Evolutionary conservation across 306 rosid genomes (phyloP).

Genomic region (Biancaea sappan): DNA sequence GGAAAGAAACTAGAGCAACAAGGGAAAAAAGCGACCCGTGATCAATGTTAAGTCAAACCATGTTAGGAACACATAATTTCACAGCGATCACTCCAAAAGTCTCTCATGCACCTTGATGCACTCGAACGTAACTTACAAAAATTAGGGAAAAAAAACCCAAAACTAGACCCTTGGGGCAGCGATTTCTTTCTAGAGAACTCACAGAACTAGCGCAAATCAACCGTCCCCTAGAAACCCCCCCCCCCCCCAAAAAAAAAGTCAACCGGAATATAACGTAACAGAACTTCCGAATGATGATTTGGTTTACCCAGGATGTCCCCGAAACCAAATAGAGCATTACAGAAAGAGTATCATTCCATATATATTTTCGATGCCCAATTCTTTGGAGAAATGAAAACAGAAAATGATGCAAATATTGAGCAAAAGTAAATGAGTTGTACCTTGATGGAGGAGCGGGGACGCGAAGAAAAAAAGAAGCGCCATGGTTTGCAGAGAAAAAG

Average conservation of each 20-base stretch:
- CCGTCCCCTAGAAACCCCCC: no score
- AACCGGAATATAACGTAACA: not conserved
- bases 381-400: no score
- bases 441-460: slow-evolving; percentile 57
- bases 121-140: slow-evolving; percentile 23
- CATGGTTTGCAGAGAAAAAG: slow-evolving; percentile 89
- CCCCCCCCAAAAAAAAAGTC: not conserved
- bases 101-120: slow-evolving; percentile 21
- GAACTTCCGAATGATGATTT: slow-evolving; percentile 7
- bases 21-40: not conserved
- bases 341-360: not conserved
- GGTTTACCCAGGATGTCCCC: not conserved
- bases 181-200: not conserved
- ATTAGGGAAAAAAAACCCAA: not conserved
- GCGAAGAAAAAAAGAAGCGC: slow-evolving; percentile 74
- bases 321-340: slow-evolving; percentile 9
- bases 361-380: not conserved
- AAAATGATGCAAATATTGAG: not conserved
- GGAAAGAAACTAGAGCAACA: not conserved
- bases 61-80: slow-evolving; percentile 21
- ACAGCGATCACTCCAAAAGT: slow-evolving; percentile 13
- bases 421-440: slow-evolving; percentile 22
- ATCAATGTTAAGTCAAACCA: slow-evolving; percentile 6
- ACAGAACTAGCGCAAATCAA: slow-evolving; percentile 7
- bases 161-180: not conserved